A percentile compares a stretch with the other conserved stretches of the same genome.
These are phyloP conservation scores for Colletotrichum melonis DNA, from an alignment of 2,329 filamentous ascomycete genomes.

Conservation along the genomic window DNA sequence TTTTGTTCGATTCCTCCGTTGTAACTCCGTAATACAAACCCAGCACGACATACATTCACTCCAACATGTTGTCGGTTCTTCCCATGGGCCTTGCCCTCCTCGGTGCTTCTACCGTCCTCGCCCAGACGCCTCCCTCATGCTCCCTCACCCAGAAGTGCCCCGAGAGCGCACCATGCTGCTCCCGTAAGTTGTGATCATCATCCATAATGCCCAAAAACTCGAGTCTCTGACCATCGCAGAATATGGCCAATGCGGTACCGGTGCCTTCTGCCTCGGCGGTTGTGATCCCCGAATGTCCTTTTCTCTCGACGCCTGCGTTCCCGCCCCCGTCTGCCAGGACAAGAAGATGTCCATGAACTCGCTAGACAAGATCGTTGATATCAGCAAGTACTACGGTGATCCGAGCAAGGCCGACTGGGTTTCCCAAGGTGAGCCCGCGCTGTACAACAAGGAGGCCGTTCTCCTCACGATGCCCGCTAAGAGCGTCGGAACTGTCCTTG, in stretches of 20 bases:
- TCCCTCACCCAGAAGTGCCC: constrained; percentile 73
- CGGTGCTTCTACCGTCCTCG: constrained; percentile 51
- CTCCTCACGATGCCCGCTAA: constrained; percentile 90
- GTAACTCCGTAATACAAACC: not conserved
- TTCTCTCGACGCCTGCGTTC: constrained; percentile 85
- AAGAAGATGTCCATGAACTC: constrained; percentile 79
- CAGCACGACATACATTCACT: not conserved
- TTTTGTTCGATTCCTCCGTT: not conserved
- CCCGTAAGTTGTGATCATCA: constrained; percentile 67
- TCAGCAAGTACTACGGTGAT: constrained; percentile 89
- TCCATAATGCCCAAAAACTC: not conserved
- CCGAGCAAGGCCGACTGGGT: constrained; percentile 87
- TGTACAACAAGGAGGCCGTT: constrained; percentile 73
- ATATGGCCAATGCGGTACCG: constrained; percentile 92
- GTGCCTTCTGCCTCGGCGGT: constrained; percentile 94
- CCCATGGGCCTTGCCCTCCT: constrained; percentile 53
- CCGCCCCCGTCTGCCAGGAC: constrained; percentile 83
- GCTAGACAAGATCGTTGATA: constrained; percentile 76
- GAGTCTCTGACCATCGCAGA: constrained; percentile 61
- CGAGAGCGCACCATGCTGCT: constrained; percentile 79
- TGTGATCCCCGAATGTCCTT: constrained; percentile 91
- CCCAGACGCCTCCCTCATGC: constrained; percentile 52
- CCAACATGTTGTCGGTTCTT: constrained; percentile 38
- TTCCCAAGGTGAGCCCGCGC: constrained; percentile 79
- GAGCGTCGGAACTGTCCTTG: constrained; percentile 88